Evolutionary conservation across 108 stramenopile genomes (phyloP), one percentile per base, ranked within the genome.

Genomic region (Pseudonitzschia multistriata): DNA sequence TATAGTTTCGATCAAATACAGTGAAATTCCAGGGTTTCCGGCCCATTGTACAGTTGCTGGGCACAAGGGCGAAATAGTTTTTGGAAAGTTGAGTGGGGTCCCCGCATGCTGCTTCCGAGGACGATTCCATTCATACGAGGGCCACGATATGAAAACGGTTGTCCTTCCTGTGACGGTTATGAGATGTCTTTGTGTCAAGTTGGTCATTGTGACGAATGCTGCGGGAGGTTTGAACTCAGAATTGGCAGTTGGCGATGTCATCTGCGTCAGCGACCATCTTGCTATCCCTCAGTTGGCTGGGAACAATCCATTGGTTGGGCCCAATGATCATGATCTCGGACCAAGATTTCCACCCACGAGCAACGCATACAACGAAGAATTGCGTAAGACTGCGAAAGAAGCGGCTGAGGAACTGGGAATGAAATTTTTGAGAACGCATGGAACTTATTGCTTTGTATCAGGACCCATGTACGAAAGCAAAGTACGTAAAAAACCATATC

Each of bases 71-170:
- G 94, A 97, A 81, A 66, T 97, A 3, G 92, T 96, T 17, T 85
- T 95, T 62, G 97, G 97, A 11, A 63, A 50, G 21, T 52, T 97
- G 27, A 74, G 78, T 39, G 81, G 70, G 19, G 74, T 89, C 0
- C 80, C 80, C 3, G 79, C 92, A 27, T 83, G 96, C 19, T 89
- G 90, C 72, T 89, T 97, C 71, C 88, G 94, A 5, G 97, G 97
- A 17, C 74, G 97, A 29, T 96, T 97, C 70, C 97, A 97, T 83
- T 82, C 79, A 54, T 97, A 97, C 74, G 97, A 97, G 81, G 97
- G 97, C 28, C 88, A 97, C 70, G 73, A 79, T 62, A 90, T 88
- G 89, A 74, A 89, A 49, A 93, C 90, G 3, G 89, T 91, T 47
- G 90, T 88, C 0, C 56, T 93, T 22, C 94, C 94, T 21, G 92